Evolutionary conservation across 495 filamentous ascomycete genomes (phyloP), one percentile per base, ranked within the genome.

Genomic region (Penicillium roqueforti): DNA sequence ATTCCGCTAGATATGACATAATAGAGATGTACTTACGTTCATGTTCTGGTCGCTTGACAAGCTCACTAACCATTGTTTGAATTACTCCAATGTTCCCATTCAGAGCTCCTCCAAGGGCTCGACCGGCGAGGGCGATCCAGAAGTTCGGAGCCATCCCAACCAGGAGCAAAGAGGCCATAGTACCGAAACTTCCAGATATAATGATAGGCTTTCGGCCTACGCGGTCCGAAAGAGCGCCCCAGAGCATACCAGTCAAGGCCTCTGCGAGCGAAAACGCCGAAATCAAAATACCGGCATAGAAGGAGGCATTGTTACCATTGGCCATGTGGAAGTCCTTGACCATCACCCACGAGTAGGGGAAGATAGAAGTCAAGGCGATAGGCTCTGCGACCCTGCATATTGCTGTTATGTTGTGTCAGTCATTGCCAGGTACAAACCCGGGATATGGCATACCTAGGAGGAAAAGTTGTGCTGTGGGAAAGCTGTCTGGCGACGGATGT

Each of bases 51-150:
- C 85, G 84, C 19, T 77, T 84, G 40, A 92, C 86, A 46, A 92
- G 59, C 65, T 95, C 89, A 19, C 85, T 88, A 20, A 95, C 89
- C 88, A 92, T 92, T n/a, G 89, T 92, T 67, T 92, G 89, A 54
- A 95, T 89, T 29, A 95, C 89, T 9, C 86, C 89, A 61, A 92
- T 86, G 58, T 95, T 95, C 38, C 89, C 89, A 73, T 95, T 95
- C 38, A 96, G 72, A 4, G 87, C 70, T 20, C 91, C 91, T 11
- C 88, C 89, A 6, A 95, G 68, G n/a, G 83, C 78, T 54, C 91
- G 77, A 14, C 88, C 91, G 32, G 78, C 51, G 37, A 95, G 70
- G 6, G 90, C 91, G 41, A 87, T 66, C 85, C 87, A 89, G 58
- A 92, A 84, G 59, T 86, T 93, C 26, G 81, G 70, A 9, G 91